phyloP scores from a whole-genome alignment of 2,329 filamentous ascomycete species.

The Ustilaginoidea virens region DNA sequence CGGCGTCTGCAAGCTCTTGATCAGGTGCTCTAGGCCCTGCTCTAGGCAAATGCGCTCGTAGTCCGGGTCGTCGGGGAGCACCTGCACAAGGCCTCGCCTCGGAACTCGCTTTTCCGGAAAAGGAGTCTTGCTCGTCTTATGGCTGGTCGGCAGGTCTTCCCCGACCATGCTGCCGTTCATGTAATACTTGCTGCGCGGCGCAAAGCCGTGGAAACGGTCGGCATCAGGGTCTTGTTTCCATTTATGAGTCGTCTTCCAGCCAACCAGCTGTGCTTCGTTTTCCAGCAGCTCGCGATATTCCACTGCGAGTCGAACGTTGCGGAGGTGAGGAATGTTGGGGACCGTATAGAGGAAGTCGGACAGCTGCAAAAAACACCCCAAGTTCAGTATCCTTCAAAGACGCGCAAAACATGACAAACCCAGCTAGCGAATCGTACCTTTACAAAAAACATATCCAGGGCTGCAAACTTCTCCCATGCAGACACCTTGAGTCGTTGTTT shows the following conservation, averaged over 20 bases:
- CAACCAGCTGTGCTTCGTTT: slow-evolving; percentile 27
- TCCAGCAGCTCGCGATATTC: slow-evolving; percentile 45
- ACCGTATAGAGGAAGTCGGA: slow-evolving; percentile 47
- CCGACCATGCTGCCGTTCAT: slow-evolving; percentile 37
- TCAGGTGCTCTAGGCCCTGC: slow-evolving; percentile 39
- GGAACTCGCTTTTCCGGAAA: slow-evolving; percentile 40
- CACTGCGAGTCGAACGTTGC: slow-evolving; percentile 37
- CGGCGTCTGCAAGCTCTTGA: slow-evolving; percentile 29
- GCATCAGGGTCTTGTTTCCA: slow-evolving; percentile 45
- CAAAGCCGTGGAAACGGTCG: slow-evolving; percentile 34
- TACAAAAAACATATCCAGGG: slow-evolving; percentile 50
- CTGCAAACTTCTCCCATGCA: slow-evolving; percentile 36
- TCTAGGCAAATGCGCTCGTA: slow-evolving; percentile 38
- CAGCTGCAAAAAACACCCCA: slow-evolving; percentile 21
- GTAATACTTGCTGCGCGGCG: slow-evolving; percentile 42
- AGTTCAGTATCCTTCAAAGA: not conserved
- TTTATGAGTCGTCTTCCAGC: slow-evolving; percentile 29
- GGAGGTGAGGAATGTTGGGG: slow-evolving; percentile 42
- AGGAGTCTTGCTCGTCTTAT: slow-evolving; percentile 34
- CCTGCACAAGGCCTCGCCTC: slow-evolving; percentile 35
- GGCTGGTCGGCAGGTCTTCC: slow-evolving; percentile 32
- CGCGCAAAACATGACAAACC: too few species aligned
- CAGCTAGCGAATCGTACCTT: slow-evolving; percentile 42
- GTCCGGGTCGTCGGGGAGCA: slow-evolving; percentile 40
- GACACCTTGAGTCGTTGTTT: slow-evolving; percentile 31